Percentiles rank a stretch among this genome's conserved stretches.
Conservation (phyloP, 169 alveolate species). For the Cyclospora cayetanensis region DNA sequence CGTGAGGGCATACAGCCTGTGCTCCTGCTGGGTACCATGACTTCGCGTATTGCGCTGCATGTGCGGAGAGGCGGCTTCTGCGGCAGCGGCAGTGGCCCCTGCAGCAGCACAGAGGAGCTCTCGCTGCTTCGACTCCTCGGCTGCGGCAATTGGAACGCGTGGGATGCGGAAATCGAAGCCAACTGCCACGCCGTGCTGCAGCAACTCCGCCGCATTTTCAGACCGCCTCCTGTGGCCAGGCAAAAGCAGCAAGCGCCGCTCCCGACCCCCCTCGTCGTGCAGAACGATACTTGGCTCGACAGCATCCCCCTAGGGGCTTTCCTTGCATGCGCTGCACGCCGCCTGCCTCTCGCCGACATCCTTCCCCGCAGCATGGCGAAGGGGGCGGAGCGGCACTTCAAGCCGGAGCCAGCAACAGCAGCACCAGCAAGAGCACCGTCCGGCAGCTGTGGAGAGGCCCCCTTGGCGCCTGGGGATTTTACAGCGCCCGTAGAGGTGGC, state of each 20-base stretch:
- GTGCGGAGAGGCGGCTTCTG: neutral
- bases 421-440: neutral
- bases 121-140: neutral
- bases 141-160: neutral
- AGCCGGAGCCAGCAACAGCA: neutral
- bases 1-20: conserved; percentile 77
- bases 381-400: too few species aligned
- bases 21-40: conserved; percentile 83
- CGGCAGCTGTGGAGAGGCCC: neutral
- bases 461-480: neutral
- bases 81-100: conserved; percentile 11
- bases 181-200: neutral
- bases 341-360: neutral
- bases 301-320: neutral
- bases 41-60: conserved; percentile 51
- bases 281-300: neutral
- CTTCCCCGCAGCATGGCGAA: neutral
- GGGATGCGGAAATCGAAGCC: neutral
- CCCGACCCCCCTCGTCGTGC: neutral
- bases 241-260: neutral
- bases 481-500: neutral
- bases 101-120: neutral
- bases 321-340: neutral
- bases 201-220: neutral
- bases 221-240: neutral